Conservation (phyloP, 257 asterid genomes). For the Phtheirospermum japonicum region DNA sequence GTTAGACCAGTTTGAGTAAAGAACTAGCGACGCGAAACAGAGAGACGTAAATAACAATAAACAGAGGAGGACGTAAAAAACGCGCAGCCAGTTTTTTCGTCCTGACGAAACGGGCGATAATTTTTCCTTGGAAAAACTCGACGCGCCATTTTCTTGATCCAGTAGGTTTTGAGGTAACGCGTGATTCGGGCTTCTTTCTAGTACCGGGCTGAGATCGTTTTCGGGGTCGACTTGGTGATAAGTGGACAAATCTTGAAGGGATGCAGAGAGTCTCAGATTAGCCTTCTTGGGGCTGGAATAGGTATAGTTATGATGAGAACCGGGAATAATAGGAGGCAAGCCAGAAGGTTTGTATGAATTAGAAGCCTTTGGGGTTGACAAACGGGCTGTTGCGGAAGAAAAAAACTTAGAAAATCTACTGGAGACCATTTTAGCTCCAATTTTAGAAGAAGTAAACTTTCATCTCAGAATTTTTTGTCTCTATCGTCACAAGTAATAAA, state of each 20-base stretch:
- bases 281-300: constrained; percentile 44
- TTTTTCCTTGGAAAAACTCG: constrained; percentile 89
- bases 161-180: constrained; percentile 39
- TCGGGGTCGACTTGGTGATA: constrained; percentile 60
- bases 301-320: constrained; percentile 43
- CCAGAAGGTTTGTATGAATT: constrained; percentile 48
- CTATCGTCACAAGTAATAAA: constrained; percentile 15
- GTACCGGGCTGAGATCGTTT: constrained; percentile 39
- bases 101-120: constrained; percentile 38
- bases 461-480: constrained; percentile 3
- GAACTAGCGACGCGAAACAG: constrained; percentile 41
- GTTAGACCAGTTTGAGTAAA: constrained; percentile 58
- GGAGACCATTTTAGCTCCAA: constrained; percentile 50
- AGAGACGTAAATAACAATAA: constrained; percentile 55
- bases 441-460: constrained; percentile 16
- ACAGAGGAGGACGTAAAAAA: constrained; percentile 52
- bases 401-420: constrained; percentile 59
- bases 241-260: constrained; percentile 87
- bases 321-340: constrained; percentile 59
- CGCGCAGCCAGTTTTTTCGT: constrained; percentile 56
- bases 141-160: constrained; percentile 45
- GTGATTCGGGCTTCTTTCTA: constrained; percentile 38
- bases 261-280: constrained; percentile 63
- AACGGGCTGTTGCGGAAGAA: constrained; percentile 29
- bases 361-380: constrained; percentile 49